Evolutionary conservation across 2,329 filamentous ascomycete species (phyloP).

Genomic region (Sodiomyces alkalinus): DNA sequence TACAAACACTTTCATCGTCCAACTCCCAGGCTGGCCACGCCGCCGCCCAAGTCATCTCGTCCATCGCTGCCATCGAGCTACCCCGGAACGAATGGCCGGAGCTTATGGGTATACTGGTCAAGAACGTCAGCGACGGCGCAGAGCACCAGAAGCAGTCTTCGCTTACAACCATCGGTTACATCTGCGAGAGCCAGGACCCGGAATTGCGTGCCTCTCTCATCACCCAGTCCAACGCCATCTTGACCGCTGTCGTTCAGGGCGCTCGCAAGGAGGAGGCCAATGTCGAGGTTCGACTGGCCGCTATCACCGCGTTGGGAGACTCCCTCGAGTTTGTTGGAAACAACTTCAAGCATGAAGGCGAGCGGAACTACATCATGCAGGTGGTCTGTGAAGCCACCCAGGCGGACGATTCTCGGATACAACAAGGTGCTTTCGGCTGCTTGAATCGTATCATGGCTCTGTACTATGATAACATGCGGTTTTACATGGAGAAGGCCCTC

Average conservation of each 20-base stretch:
- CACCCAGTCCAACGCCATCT: conserved; percentile 88
- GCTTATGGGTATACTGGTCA: conserved; percentile 75
- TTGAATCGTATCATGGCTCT: conserved; percentile 97
- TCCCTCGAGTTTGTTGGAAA: conserved; percentile 94
- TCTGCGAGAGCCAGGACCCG: conserved; percentile 87
- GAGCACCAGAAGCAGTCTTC: conserved; percentile 90
- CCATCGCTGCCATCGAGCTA: conserved; percentile 88
- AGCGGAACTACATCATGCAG: conserved; percentile 99
- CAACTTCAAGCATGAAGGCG: conserved; percentile 98
- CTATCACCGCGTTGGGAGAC: conserved; percentile 87
- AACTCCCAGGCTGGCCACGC: conserved; percentile 76
- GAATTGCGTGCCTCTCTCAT: conserved; percentile 71
- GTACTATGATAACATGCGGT: conserved; percentile 99
- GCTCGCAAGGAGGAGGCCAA: conserved; percentile 94
- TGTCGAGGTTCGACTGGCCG: conserved; percentile 76
- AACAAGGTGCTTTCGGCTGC: conserved; percentile 92
- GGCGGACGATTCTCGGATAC: conserved; percentile 76
- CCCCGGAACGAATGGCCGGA: conserved; percentile 88
- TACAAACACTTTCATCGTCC: conserved; percentile 69
- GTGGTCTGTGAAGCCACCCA: conserved; percentile 98
- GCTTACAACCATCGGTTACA: conserved; percentile 91
- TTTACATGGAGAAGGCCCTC: conserved; percentile 99
- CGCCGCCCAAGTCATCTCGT: conserved; percentile 86
- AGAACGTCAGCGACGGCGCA: conserved; percentile 77
- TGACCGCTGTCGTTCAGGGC: conserved; percentile 94